Evolutionary conservation across 2,329 filamentous ascomycete genomes (phyloP).

Genomic region (Phyllosticta citriasiana): DNA sequence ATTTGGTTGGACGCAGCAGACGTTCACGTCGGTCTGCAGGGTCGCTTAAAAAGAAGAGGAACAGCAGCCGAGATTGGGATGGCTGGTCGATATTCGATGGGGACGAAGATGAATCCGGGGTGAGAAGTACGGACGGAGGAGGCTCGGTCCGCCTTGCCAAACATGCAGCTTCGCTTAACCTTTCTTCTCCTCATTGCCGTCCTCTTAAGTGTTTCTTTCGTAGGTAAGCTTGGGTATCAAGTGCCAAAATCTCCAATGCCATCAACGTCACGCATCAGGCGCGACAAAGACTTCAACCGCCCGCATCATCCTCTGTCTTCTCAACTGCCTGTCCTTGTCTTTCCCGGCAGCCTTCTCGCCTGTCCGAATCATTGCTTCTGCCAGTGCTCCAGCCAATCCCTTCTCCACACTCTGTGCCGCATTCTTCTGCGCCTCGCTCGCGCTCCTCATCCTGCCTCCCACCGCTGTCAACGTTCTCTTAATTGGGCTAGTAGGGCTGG

Average conservation of each 20-base stretch:
- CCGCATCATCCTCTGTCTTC: slow-evolving; percentile 54
- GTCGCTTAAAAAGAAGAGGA: neutral
- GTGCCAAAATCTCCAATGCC: neutral
- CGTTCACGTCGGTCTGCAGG: neutral
- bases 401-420: slow-evolving; percentile 38
- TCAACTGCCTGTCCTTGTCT: slow-evolving; percentile 49
- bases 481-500: neutral
- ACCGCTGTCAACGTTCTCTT: slow-evolving; percentile 10
- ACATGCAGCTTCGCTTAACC: neutral
- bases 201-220: neutral
- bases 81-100: neutral
- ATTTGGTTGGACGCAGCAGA: neutral
- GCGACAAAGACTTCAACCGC: slow-evolving; percentile 63
- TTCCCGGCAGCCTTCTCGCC: slow-evolving; percentile 22
- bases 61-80: neutral
- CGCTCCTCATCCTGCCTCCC: slow-evolving; percentile 21
- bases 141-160: neutral
- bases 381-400: slow-evolving; percentile 56
- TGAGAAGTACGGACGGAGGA: neutral
- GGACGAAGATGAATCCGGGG: neutral
- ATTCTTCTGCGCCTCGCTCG: slow-evolving; percentile 38
- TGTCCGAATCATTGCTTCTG: slow-evolving; percentile 50
- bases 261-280: slow-evolving; percentile 3
- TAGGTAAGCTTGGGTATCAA: neutral
- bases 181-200: neutral